phyloP scores from a whole-genome alignment of 805 yeast genomes.

The Kodamaea kaohsiungensis region DNA sequence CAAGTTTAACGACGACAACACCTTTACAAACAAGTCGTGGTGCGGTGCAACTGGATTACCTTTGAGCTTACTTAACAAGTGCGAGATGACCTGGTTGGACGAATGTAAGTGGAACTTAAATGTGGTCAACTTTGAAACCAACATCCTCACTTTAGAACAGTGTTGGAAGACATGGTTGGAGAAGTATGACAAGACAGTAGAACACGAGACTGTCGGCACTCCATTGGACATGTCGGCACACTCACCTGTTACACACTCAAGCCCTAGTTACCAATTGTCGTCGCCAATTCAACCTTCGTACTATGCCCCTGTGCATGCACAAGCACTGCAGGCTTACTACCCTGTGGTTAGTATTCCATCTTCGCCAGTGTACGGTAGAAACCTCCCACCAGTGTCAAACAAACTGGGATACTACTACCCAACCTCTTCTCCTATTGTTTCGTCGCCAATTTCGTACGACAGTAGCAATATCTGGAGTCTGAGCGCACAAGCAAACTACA shows the following conservation, averaged over 20 bases:
- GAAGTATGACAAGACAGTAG: slow-evolving; percentile 23
- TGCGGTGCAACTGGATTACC: slow-evolving; percentile 88
- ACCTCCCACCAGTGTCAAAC: slow-evolving; percentile 1
- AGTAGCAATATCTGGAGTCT: slow-evolving; percentile 23
- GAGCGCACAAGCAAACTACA: slow-evolving; percentile 11
- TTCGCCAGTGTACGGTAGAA: slow-evolving; percentile 19
- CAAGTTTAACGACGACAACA: slow-evolving; percentile 94
- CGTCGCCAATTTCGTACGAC: slow-evolving; percentile 27
- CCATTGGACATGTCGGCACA: slow-evolving; percentile 1
- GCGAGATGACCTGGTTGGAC: slow-evolving; percentile 72
- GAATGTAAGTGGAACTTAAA: slow-evolving; percentile 60
- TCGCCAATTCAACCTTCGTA: slow-evolving; percentile 11
- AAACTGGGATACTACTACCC: slow-evolving; percentile 16
- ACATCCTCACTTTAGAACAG: slow-evolving; percentile 43
- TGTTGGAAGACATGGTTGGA: slow-evolving; percentile 48
- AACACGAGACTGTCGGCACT: slow-evolving; percentile 5
- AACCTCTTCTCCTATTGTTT: slow-evolving; percentile 25
- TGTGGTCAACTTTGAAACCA: slow-evolving; percentile 38
- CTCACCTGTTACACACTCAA: slow-evolving; percentile 1
- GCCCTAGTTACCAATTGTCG: slow-evolving; percentile 11
- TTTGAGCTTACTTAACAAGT: slow-evolving; percentile 55
- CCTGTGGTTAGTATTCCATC: slow-evolving; percentile 18
- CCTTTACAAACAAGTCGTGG: slow-evolving; percentile 95
- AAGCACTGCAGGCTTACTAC: slow-evolving; percentile 7
- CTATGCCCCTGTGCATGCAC: slow-evolving; percentile 5